Conservation (phyloP, 352 stramenopile genomes). For the Phytophthora boehmeriae region DNA sequence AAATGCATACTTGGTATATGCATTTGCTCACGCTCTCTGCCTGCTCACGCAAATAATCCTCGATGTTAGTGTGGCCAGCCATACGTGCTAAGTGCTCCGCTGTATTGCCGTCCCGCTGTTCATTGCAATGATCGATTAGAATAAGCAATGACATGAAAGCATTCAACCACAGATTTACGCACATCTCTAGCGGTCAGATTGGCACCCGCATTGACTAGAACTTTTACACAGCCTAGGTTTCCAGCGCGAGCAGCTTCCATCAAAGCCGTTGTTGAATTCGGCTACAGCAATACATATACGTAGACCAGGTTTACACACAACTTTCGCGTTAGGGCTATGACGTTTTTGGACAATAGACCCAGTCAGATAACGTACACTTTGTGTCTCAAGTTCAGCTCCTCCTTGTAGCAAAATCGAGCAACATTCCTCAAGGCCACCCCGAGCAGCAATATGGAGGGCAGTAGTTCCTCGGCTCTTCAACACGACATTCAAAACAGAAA, state of each 20-base stretch:
- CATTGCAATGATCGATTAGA: neutral
- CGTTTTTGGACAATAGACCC: neutral
- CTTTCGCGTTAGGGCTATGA: neutral
- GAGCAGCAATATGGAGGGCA: slow-evolving; percentile 79
- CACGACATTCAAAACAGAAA: slow-evolving; percentile 4
- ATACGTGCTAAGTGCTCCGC: slow-evolving; percentile 68
- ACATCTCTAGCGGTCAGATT: slow-evolving; percentile 81
- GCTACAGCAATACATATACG: slow-evolving; percentile 29
- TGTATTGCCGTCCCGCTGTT: slow-evolving; percentile 75
- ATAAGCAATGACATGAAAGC: neutral
- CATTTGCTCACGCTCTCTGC: slow-evolving; percentile 72
- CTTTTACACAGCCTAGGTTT: slow-evolving; percentile 76
- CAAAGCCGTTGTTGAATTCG: slow-evolving; percentile 86
- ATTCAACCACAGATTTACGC: slow-evolving; percentile 20
- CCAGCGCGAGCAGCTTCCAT: slow-evolving; percentile 87
- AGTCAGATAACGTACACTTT: slow-evolving; percentile 57
- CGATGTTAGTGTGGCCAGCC: slow-evolving; percentile 68
- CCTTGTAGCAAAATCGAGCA: slow-evolving; percentile 70
- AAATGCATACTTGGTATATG: neutral
- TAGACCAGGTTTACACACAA: neutral
- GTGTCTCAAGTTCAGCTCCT: slow-evolving; percentile 72
- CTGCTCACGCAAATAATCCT: slow-evolving; percentile 81
- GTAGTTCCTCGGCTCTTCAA: slow-evolving; percentile 79
- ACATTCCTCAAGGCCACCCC: slow-evolving; percentile 79
- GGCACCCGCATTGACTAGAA: slow-evolving; percentile 70